Evolutionary conservation across 768 basidiomycete genomes (phyloP), one percentile per base, ranked within the genome.

Genomic region (Kwoniella sp.): DNA sequence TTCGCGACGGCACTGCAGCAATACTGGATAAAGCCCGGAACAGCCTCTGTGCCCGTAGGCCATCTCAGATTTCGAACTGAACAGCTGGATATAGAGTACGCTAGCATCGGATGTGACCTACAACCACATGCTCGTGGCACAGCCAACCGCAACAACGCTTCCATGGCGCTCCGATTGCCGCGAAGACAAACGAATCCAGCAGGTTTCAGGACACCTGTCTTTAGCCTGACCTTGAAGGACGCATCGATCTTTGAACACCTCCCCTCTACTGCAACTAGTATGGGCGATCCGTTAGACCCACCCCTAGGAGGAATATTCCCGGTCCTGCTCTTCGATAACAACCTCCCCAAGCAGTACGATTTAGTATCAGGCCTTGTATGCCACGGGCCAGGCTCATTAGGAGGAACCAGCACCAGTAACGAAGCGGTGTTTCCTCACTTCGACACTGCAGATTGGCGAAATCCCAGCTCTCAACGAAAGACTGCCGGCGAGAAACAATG

Each of bases 311-410:
- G 68, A 33, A 55, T 61, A 0, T 67, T 62, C 31, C 89, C 89
- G 11, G 73, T 93, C 37, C 64, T 93, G 15, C 80, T 90, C 41
- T 83, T 83, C 9, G 90, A 92, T 63, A 79, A 78, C n/a, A 73
- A 81, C 56, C 80, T 92, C 15, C 67, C 77, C 12, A 73, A 73
- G 5, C 85, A 87, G 55, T 86, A 86, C 70, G 59, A 77, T 29
- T 17, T 63, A 15, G 48, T 46, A 2, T 32, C 50, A 4, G 45
- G 45, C 11, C 31, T 46, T 11, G 32, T 33, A 14, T n/a, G n/a
- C n/a, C n/a, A n/a, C n/a, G n/a, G n/a, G n/a, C n/a, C n/a, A n/a
- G n/a, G n/a, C n/a, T n/a, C n/a, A n/a, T n/a, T n/a, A n/a, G n/a
- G n/a, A n/a, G n/a, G n/a, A n/a, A n/a, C n/a, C n/a, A n/a, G n/a